Base-by-base conservation (phyloP, 345 rosid species). In the Odontarrhena argentea region DNA sequence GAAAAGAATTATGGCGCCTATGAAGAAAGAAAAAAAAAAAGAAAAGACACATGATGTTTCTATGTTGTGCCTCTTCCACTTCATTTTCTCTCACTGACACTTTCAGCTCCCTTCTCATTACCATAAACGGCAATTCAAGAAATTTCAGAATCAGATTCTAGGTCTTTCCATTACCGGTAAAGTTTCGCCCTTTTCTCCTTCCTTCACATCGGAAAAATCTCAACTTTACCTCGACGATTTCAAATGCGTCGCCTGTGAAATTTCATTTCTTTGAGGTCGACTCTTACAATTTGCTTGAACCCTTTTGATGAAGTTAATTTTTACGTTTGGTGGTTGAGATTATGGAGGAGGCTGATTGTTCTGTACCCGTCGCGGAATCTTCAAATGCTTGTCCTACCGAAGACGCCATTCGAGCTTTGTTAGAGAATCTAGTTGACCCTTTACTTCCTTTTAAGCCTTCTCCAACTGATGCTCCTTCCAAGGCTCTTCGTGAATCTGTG, bases 371-470 rank as follows among this genome's bases (percentile, higher is more conserved):
- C 28, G 54, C 80, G 83, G 70, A 61, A 60, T 49, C 44, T 2
- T 71, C 67, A 24, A 70, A 80, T 65, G 69, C 65, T 18, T 92
- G 91, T 76, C 83, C 85, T 3, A 77, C 83, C 1, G 95, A 89
- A 67, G 98, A 92, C 58, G 84, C 92, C 42, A 44, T 89, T 71
- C 43, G 57, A 69, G 79, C 74, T 67, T 67, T 92, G 45, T 63
- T 89, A 18, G 88, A 81, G 8, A 68, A 32, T 65, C 75, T 92
- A 69, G 91, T 89, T 55, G 96, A 87, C 61, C 96, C 97, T 67
- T 6, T 78, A 62, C 82, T 92, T 57, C 90, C 91, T 0, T 53
- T 51, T 3, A 83, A 73, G 53, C 62, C 81, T 76, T 75, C 78
- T 22, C 12, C 42, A 8, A 61, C 15, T 18, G 77, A 54, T 32